Evolutionary conservation across 208 protist species (phyloP), one percentile per base, ranked within the genome.

Genomic region (Leishmania aethiopica): DNA sequence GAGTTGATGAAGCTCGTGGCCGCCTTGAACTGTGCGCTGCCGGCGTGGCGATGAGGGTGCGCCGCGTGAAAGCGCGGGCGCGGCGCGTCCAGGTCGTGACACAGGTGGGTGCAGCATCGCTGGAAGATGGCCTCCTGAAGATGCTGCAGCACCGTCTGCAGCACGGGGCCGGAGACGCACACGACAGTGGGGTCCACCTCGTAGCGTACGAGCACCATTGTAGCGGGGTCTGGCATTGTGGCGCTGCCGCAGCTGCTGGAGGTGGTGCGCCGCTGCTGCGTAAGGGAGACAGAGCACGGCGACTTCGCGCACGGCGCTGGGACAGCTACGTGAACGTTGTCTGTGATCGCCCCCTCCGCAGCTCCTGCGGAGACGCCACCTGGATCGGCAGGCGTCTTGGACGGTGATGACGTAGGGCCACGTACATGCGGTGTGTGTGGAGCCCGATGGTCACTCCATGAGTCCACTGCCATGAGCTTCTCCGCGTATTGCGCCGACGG

Each of bases 201-300:
- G 81, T 93, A 94, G n/a, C 86, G 90, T 2, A 95, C 86, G 32
- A 92, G 81, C 15, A 95, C 87, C 49, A 90, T 47, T 1, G 77
- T 53, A 0, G 84, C 81, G 1, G 75, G 72, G n/a, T 78, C 67
- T 22, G 25, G 66, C 6, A 62, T 49, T 13, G 53, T 59, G 32
- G 73, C 37, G 62, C 77, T 83, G 77, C 66, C 49, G 79, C 57
- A 51, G 62, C 51, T 72, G 57, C 53, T 85, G 40, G 47, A 77
- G n/a, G 75, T 71, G 40, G 67, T 47, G 35, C n/a, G 74, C 53
- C 11, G 76, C 53, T 22, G 51, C 13, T 71, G 76, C 53, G 75
- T 49, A 35, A 8, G 2, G 51, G 72, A 15, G 72, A 42, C 62
- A 51, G 42, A 42, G 13, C 28, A 69, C 13, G 62, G 13, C 62